Percentiles rank a stretch among this genome's conserved stretches.
Evolutionary conservation across 306 rosid genomes (phyloP).

Genomic region (Vicia sativa): DNA sequence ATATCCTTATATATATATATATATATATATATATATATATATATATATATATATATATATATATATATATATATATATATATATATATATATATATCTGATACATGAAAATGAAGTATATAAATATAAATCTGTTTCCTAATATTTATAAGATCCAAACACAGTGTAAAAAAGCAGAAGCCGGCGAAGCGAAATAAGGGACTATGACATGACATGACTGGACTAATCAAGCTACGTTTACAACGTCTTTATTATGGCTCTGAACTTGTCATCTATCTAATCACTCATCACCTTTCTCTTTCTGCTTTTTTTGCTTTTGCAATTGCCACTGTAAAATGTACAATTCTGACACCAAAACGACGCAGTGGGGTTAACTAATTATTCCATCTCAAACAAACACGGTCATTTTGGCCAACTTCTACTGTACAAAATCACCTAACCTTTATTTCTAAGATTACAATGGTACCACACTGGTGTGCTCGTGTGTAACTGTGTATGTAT

Average conservation of each 20-base stretch:
- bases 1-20: too few relatives aligned
- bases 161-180: too few relatives aligned
- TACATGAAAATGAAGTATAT: too few relatives aligned
- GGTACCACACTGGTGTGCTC: too few relatives aligned
- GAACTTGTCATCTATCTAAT: neutral
- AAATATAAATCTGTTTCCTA: too few relatives aligned
- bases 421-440: neutral
- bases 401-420: neutral
- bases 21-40: too few relatives aligned
- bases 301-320: neutral
- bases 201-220: conserved; percentile 15
- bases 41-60: too few relatives aligned
- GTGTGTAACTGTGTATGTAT: too few relatives aligned
- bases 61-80: too few relatives aligned
- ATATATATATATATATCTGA: too few relatives aligned
- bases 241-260: neutral
- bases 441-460: too few relatives aligned
- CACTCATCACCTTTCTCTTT: conserved; percentile 7
- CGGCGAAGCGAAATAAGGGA: neutral
- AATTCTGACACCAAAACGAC: neutral
- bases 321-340: neutral
- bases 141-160: too few relatives aligned
- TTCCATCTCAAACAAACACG: neutral
- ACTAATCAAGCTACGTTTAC: neutral
- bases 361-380: neutral